phyloP scores from a whole-genome alignment of 176 grass and related monocot species.

The Ensete ventricosum region DNA sequence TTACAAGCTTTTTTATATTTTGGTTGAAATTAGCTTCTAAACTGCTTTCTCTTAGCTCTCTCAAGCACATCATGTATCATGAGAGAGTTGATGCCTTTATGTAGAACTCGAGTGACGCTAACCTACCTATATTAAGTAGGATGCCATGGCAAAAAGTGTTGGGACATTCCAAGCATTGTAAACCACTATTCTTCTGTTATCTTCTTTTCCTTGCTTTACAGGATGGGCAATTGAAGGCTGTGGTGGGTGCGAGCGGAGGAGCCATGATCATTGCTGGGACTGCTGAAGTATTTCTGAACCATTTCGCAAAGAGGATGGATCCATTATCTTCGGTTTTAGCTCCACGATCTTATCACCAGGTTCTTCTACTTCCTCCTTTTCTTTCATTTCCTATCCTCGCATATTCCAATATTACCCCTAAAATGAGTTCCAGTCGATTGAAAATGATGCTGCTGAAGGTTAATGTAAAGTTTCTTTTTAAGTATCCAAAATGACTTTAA shows the following conservation, averaged over 20 bases:
- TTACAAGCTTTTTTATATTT: no score
- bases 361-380: neutral
- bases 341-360: conserved; percentile 70
- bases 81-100: neutral
- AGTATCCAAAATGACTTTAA: no score
- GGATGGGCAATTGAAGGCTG: conserved; percentile 64
- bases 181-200: neutral
- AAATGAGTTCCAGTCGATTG: no score
- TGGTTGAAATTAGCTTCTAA: no score
- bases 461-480: no score
- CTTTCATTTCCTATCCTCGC: no score
- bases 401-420: no score
- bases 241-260: conserved; percentile 70
- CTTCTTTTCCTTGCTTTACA: conserved; percentile 6
- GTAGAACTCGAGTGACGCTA: neutral
- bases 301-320: conserved; percentile 69
- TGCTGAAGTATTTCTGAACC: conserved; percentile 63
- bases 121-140: neutral
- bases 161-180: neutral
- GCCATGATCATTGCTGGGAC: conserved; percentile 66
- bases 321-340: conserved; percentile 74
- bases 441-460: no score
- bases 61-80: neutral
- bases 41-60: no score
- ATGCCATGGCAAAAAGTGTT: neutral